These are phyloP conservation scores for Aspergillus sp. DNA, from an alignment of 2,329 filamentous ascomycete genomes.

Conservation along the genomic window DNA sequence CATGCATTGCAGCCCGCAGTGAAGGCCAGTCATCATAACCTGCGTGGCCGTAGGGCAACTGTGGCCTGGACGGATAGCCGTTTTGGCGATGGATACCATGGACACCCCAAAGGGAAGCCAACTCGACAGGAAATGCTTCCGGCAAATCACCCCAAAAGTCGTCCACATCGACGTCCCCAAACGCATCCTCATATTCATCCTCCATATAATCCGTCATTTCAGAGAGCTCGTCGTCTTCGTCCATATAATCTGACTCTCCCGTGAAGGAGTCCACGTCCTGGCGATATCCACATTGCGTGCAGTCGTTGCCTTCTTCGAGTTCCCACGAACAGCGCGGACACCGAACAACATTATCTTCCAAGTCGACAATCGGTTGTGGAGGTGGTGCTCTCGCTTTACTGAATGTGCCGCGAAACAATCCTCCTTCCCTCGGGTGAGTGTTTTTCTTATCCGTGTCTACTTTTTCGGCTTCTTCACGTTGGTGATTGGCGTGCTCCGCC, in stretches of 20 bases:
- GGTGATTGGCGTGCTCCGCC: constrained; percentile 57
- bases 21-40: background rate
- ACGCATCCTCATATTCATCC: constrained; percentile 24
- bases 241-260: constrained; percentile 41
- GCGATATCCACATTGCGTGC: constrained; percentile 54
- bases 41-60: too few species aligned
- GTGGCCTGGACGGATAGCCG: background rate
- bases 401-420: constrained; percentile 64
- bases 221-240: constrained; percentile 41
- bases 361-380: constrained; percentile 50
- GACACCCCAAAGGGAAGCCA: background rate
- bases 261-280: constrained; percentile 42
- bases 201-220: constrained; percentile 44
- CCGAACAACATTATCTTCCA: constrained; percentile 59
- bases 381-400: constrained; percentile 25
- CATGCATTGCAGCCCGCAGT: constrained; percentile 5
- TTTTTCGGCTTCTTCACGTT: constrained; percentile 57
- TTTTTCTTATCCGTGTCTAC: constrained; percentile 61
- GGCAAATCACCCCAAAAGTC: constrained; percentile 18
- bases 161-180: constrained; percentile 24
- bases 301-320: constrained; percentile 57
- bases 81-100: background rate
- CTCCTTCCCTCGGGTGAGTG: constrained; percentile 47
- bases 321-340: constrained; percentile 64
- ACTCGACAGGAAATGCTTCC: constrained; percentile 7